phyloP scores from a whole-genome alignment of 306 rosid genomes.

The Trichosanthes cucumerina region DNA sequence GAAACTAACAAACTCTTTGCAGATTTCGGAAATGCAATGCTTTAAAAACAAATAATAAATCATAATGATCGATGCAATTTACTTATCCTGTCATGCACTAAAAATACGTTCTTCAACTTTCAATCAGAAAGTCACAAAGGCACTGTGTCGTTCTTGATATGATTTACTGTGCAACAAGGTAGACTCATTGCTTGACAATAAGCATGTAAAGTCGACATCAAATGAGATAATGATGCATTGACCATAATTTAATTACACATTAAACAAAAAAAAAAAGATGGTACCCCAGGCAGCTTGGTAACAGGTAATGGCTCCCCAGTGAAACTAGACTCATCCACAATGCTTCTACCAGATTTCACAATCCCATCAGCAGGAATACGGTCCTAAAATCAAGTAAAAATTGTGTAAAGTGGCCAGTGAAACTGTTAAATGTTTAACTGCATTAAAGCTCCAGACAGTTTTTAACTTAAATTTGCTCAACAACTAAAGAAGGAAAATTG shows the following conservation, averaged over 20 bases:
- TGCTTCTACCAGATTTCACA: conserved; percentile 91
- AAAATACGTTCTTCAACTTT: neutral
- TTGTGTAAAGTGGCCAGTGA: neutral
- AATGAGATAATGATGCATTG: neutral
- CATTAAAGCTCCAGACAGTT: neutral
- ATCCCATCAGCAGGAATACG: conserved; percentile 91
- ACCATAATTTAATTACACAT: conserved; percentile 7
- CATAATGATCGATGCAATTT: neutral
- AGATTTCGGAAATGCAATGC: neutral
- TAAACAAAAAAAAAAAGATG: conserved; percentile 41
- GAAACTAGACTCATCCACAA: conserved; percentile 85
- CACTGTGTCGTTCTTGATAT: neutral
- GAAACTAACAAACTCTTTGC: neutral
- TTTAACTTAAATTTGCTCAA: neutral
- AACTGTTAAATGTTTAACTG: neutral
- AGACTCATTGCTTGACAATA: neutral
- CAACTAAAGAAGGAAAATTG: neutral
- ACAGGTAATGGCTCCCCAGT: conserved; percentile 96
- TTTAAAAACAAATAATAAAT: neutral
- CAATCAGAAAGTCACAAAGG: neutral
- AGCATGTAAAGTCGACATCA: neutral
- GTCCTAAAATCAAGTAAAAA: conserved; percentile 42
- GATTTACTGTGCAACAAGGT: neutral
- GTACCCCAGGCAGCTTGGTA: conserved; percentile 91
- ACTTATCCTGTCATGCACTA: neutral